These are phyloP conservation scores for Craterostigma plantagineum DNA, from an alignment of 257 asterid genomes.

Conservation along the genomic window DNA sequence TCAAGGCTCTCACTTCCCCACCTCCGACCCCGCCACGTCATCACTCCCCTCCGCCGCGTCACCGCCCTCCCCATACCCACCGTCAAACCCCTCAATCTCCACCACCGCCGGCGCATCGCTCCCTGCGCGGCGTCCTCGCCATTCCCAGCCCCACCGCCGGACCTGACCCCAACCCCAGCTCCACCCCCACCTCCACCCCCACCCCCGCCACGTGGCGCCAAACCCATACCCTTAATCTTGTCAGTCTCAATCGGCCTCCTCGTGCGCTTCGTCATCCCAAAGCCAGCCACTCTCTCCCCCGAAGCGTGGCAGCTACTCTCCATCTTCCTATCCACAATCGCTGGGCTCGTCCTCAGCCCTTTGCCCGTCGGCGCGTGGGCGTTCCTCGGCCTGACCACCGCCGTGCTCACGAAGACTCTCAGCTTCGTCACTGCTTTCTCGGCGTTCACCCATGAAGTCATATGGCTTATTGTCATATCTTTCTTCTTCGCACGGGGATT, in stretches of 20 bases:
- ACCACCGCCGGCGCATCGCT: not conserved
- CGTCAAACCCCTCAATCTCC: not conserved
- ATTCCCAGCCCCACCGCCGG: too few species aligned
- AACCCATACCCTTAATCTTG: conserved; percentile 31
- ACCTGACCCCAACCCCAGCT: conserved; percentile 8
- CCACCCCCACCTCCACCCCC: conserved; percentile 7
- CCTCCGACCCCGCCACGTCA: conserved; percentile 20
- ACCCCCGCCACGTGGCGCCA: conserved; percentile 30
- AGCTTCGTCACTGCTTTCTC: conserved; percentile 47
- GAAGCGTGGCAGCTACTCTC: conserved; percentile 81
- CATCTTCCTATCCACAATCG: conserved; percentile 63
- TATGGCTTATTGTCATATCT: conserved; percentile 78
- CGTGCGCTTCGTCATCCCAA: conserved; percentile 42
- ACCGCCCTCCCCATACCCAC: conserved; percentile 11
- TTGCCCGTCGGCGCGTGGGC: conserved; percentile 95
- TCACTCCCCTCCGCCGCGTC: conserved; percentile 25
- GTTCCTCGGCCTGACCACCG: conserved; percentile 55
- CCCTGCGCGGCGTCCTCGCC: conserved; percentile 3
- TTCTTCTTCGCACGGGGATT: conserved; percentile 90
- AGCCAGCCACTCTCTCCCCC: conserved; percentile 39
- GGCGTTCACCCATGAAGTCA: conserved; percentile 69
- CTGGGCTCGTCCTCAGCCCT: conserved; percentile 73
- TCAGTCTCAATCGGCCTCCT: conserved; percentile 39
- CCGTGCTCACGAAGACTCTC: conserved; percentile 45
- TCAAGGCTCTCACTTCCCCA: conserved; percentile 24